Evolutionary conservation across 768 basidiomycete genomes (phyloP).

Genomic region (Ramaria sp.): DNA sequence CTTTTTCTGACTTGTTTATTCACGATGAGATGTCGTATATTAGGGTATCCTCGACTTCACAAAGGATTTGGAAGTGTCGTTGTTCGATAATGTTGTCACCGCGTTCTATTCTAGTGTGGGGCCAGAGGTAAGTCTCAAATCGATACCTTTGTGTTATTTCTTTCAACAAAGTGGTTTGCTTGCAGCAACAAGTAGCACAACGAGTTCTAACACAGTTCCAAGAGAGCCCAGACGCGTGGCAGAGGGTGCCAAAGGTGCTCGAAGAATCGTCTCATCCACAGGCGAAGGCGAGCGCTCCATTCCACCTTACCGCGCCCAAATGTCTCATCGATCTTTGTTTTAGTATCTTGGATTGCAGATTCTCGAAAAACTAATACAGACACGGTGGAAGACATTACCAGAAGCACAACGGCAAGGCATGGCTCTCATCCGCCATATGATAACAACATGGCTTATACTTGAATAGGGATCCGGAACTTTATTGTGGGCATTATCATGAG

Average conservation of each 20-base stretch:
- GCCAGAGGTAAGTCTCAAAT: constrained; percentile 23
- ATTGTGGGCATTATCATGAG: constrained; percentile 35
- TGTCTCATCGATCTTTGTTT: background rate
- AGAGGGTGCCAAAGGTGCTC: constrained; percentile 36
- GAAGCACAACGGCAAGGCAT: constrained; percentile 31
- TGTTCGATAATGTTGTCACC: constrained; percentile 34
- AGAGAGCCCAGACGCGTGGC: constrained; percentile 39
- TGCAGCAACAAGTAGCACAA: constrained; percentile 36
- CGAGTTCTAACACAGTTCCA: constrained; percentile 38
- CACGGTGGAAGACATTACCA: constrained; percentile 37
- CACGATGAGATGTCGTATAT: background rate
- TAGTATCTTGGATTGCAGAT: constrained; percentile 39
- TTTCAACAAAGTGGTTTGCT: background rate
- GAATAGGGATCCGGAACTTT: constrained; percentile 34
- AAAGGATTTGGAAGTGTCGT: constrained; percentile 30
- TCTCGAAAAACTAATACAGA: constrained; percentile 36
- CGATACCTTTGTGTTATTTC: background rate
- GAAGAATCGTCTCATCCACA: constrained; percentile 28
- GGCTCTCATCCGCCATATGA: background rate
- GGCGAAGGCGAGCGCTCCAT: constrained; percentile 25
- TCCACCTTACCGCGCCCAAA: background rate
- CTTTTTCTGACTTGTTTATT: background rate
- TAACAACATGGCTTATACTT: constrained; percentile 1
- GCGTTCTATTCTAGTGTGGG: constrained; percentile 33
- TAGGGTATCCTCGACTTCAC: constrained; percentile 32